Evolutionary conservation across 768 basidiomycete species (phyloP), one percentile per base, ranked within the genome.

Genomic region (Heimioporus sp.): DNA sequence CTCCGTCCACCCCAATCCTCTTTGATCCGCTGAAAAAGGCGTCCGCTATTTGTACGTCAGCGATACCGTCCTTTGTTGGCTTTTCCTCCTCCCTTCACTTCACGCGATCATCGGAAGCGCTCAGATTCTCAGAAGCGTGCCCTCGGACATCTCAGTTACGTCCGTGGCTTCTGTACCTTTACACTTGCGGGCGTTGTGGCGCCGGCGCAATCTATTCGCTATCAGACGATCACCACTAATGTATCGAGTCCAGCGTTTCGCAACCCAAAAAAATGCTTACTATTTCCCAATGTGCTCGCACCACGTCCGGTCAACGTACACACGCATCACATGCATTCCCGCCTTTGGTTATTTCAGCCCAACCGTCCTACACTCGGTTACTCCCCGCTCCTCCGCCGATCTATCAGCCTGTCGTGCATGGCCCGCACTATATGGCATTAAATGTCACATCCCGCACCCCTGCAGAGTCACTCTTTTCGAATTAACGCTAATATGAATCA

Each of bases 71-170:
- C 52, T 46, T 46, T 39, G 42, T 48, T 46, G 41, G 49, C 43
- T 48, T 48, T 49, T 39, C 19, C 47, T 47, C 43, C 51, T 46
- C 48, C 41, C 43, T 48, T 56, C 37, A 41, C 52, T 66, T 63
- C 56, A 56, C 56, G 55, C 53, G 60, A 56, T 60, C 44, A 60
- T 63, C 64, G 56, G 62, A 57, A 57, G 49, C 41, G 59, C 48
- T 57, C 53, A 52, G 58, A 62, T 67, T 60, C 67, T 55, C 65
- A 62, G 61, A 67, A 63, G 64, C 35, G 40, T 63, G 40, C 17
- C 67, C 64, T 70, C 66, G 66, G 66, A 70, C 66, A 70, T 67
- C 38, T 60, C 50, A 47, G 37, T 58, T 68, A 67, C 66, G 57
- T 64, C 66, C 66, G 68, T 67, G 56, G 53, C 68, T 67, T 68